Conservation (phyloP, 148 eudicot species). For the Selenicereus undatus region DNA sequence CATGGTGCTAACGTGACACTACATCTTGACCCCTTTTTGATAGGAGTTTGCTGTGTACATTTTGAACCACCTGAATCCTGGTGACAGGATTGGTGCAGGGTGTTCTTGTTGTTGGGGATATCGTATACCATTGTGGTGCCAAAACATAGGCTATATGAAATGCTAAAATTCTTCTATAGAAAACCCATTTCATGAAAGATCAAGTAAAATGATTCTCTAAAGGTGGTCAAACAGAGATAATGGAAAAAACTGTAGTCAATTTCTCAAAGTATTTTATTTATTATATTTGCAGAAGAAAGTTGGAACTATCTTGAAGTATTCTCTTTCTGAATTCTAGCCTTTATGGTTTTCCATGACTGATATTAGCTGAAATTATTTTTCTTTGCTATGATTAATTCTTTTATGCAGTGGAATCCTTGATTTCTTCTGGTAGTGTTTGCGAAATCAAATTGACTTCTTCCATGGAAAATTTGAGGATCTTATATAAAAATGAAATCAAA, state of each 20-base stretch:
- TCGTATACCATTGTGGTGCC: not conserved
- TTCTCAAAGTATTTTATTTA: conserved; percentile 1
- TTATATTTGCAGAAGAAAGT: conserved; percentile 16
- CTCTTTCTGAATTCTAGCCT: not conserved
- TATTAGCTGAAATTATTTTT: not conserved
- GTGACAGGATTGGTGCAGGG: too few species aligned
- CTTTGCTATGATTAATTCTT: not conserved
- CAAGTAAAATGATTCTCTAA: not conserved
- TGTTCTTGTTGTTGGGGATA: too few species aligned
- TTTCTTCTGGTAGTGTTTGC: not conserved
- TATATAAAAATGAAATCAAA: conserved; percentile 1
- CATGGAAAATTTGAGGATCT: conserved; percentile 23
- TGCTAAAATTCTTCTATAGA: not conserved
- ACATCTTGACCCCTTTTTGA: not conserved
- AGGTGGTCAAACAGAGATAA: conserved; percentile 8
- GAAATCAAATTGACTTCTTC: conserved; percentile 9
- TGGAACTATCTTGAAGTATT: conserved; percentile 2
- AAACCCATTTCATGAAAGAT: not conserved
- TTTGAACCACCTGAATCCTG: too few species aligned
- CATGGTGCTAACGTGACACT: not conserved
- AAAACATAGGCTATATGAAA: not conserved
- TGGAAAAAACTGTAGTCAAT: conserved; percentile 2
- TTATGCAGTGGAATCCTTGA: not conserved
- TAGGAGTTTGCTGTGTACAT: not conserved
- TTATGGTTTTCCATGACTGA: conserved; percentile 12